A percentile compares a stretch with the other conserved stretches of the same genome.
These are phyloP conservation scores for Leccinum variicolor DNA, from an alignment of 768 basidiomycete genomes.

Conservation along the genomic window DNA sequence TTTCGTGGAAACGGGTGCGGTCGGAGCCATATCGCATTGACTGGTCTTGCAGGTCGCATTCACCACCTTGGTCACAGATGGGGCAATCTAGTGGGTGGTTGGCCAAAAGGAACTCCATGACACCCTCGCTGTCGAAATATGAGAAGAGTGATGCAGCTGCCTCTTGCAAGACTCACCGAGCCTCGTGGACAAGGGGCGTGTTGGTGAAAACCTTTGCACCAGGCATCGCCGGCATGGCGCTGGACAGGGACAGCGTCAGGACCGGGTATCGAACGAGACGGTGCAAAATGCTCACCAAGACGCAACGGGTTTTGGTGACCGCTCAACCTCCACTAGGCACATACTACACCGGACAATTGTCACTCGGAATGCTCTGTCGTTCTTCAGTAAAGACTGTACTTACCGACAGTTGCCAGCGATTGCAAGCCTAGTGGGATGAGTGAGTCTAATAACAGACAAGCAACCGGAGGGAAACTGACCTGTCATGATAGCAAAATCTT, in stretches of 20 bases:
- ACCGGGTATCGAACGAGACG: not conserved
- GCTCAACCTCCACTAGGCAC: slow-evolving; percentile 97
- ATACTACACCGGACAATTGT: slow-evolving; percentile 51
- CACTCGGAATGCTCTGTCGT: slow-evolving; percentile 5
- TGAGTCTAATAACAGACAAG: slow-evolving; percentile 1
- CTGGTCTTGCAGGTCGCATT: slow-evolving; percentile 98
- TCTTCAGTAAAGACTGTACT: slow-evolving; percentile 26
- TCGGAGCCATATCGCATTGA: slow-evolving; percentile 99
- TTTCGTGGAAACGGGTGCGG: slow-evolving; percentile 97
- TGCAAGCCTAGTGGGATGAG: slow-evolving; percentile 58
- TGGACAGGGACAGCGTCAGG: slow-evolving; percentile 26
- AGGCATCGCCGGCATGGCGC: slow-evolving; percentile 97
- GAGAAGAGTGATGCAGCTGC: not conserved
- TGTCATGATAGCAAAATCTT: slow-evolving; percentile 87
- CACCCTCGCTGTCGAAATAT: slow-evolving; percentile 68
- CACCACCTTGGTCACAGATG: slow-evolving; percentile 97
- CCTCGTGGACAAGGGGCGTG: slow-evolving; percentile 86
- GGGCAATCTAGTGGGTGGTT: slow-evolving; percentile 99
- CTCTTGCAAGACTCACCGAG: slow-evolving; percentile 48
- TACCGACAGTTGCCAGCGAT: slow-evolving; percentile 98
- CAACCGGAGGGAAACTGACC: slow-evolving; percentile 37
- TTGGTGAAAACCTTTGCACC: slow-evolving; percentile 92
- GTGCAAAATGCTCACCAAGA: slow-evolving; percentile 62
- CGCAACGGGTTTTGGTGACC: slow-evolving; percentile 92
- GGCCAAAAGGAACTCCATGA: slow-evolving; percentile 97